These are phyloP conservation scores for Tetrastigma voinierianum DNA, from an alignment of 164 flowering plant genomes.

Conservation along the genomic window DNA sequence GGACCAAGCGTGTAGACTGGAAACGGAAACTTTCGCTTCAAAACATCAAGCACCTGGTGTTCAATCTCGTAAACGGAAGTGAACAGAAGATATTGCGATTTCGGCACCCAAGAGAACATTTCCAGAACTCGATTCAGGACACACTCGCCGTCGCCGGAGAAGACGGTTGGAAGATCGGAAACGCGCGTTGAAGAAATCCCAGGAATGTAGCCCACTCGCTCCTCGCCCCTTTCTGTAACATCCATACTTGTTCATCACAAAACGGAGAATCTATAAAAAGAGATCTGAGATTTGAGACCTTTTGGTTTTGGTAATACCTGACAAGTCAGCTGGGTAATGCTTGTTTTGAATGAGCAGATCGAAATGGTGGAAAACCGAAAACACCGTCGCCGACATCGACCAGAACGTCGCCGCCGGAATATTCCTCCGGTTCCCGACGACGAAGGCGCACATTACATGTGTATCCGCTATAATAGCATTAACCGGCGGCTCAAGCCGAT, in stretches of 20 bases:
- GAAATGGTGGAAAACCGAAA: constrained; percentile 19
- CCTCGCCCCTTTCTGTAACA: constrained; percentile 29
- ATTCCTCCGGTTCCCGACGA: constrained; percentile 27
- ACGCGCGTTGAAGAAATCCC: constrained; percentile 33
- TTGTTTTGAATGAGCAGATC: constrained; percentile 19
- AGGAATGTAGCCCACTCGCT: constrained; percentile 36
- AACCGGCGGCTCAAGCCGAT: constrained; percentile 8
- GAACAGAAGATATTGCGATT: constrained; percentile 37
- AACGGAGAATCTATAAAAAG: too few relatives aligned
- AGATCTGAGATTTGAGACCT: too few relatives aligned
- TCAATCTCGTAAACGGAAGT: constrained; percentile 41
- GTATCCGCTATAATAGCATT: constrained; percentile 1
- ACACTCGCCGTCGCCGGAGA: constrained; percentile 3
- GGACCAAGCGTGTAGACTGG: constrained; percentile 44
- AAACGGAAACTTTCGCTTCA: constrained; percentile 20
- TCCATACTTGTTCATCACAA: too few relatives aligned
- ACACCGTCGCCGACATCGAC: constrained; percentile 23
- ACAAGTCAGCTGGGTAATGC: constrained; percentile 14
- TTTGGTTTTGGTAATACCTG: constrained; percentile 6
- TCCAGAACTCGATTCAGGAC: constrained; percentile 10
- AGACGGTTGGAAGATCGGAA: constrained; percentile 27
- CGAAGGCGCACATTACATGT: constrained; percentile 1
- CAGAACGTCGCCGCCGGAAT: constrained; percentile 41
- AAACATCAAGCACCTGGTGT: constrained; percentile 18
- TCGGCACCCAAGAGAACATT: constrained; percentile 1